Base-by-base conservation (phyloP, 75 land plant genomes). In the Selaginella tamariscina region DNA sequence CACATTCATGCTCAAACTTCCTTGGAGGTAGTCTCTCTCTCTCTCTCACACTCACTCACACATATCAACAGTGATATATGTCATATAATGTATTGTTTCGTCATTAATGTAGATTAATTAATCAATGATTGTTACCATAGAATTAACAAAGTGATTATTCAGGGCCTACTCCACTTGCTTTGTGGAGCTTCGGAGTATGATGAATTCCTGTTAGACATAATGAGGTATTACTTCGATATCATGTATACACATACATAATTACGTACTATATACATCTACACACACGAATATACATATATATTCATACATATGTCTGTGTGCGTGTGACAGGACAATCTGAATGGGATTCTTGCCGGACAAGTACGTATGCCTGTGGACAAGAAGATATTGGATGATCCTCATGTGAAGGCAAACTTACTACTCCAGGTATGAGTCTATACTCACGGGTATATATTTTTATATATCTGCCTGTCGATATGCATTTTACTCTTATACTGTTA, bases 171-270 rank as follows among this genome's bases (percentile, higher is more conserved):
- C 56, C 80, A 83, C 65, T 78, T 90, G 54, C 81, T 94, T 9
- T 82, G 86, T 77, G 86, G 80, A 73, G 98, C 96, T 69, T 73
- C 96, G 60, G 98, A 94, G 69, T 94, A 87, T 83, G 82, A 90
- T 71, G 98, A 94, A 68, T 94, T 60, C 98, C 98, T 69, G 98
- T 94, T 56, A 86, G 98, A 29, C 98, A 94, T 67, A 94, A 94
- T 79, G 98, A 94, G 95, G 98, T 93, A 66, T 29, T 29, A 20
- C 31, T 65, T 65, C 18, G 54, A 49, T 13, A 5, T 32, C 33
- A 2, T 9, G 20, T 13, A 8, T 32, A n/a, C 24, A 32, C 31
- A 9, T 2, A 2, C 49, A 33, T 18, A 30, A 15, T 13, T 24
- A 5, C 65, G 8, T 64, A 18, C 65, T 2, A 27, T 8, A 15